These are phyloP conservation scores for Zygosaccharomyces rouxii DNA, from an alignment of 805 yeast genomes.

Conservation along the genomic window DNA sequence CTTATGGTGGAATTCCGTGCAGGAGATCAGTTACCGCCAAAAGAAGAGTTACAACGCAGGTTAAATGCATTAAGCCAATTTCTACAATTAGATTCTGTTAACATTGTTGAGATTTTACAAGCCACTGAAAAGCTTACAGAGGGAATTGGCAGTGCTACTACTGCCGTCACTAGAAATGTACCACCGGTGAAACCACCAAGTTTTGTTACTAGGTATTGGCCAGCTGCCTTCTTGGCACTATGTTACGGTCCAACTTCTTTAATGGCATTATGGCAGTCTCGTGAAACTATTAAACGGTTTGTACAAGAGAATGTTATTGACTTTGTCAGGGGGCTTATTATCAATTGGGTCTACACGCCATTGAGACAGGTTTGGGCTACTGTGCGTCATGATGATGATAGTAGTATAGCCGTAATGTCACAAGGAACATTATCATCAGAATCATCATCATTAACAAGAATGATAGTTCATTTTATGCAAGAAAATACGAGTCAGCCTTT, in stretches of 20 bases:
- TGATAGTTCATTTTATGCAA: constrained; percentile 60
- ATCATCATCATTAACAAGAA: constrained; percentile 73
- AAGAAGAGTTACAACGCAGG: constrained; percentile 1
- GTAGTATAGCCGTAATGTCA: constrained; percentile 70
- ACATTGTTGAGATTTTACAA: constrained; percentile 2
- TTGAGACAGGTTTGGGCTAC: constrained; percentile 65
- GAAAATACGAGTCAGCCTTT: constrained; percentile 20
- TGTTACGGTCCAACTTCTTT: constrained; percentile 53
- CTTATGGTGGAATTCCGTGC: constrained; percentile 17
- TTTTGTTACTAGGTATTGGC: constrained; percentile 60
- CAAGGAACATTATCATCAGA: constrained; percentile 77
- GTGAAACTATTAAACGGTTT: constrained; percentile 54
- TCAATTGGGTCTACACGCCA: constrained; percentile 83
- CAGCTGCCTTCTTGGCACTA: constrained; percentile 40
- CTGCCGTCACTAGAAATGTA: background rate
- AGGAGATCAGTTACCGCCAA: background rate
- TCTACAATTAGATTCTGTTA: background rate
- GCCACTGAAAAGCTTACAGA: background rate
- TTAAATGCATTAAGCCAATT: constrained; percentile 9
- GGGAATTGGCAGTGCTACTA: background rate
- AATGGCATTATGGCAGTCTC: constrained; percentile 43
- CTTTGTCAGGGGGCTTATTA: constrained; percentile 61
- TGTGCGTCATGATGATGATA: constrained; percentile 75
- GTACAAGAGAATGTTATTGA: constrained; percentile 53
- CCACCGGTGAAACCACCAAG: constrained; percentile 36